Base-by-base conservation (phyloP, 2,329 filamentous ascomycete species). In the Penicillium corylophilum region DNA sequence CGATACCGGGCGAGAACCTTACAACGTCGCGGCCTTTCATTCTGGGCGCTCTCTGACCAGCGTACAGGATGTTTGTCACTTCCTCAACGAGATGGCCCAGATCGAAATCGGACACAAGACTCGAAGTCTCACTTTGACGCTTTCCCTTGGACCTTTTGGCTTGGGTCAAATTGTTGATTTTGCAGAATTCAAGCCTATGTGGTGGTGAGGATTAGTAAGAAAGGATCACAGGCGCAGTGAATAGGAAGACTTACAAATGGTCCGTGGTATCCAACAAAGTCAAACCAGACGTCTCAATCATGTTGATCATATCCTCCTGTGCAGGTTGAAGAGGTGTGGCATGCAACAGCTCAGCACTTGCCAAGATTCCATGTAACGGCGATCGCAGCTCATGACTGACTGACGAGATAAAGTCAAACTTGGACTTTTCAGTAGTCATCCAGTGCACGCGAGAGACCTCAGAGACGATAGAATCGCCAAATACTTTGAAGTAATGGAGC, bases 331-430 rank as follows among this genome's bases (percentile, higher is more conserved):
- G 67, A 15, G 63, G 62, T 2, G 76, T 79, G 3, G 77, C 76
- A 3, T 73, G 69, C 3, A 82, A 59, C 5, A 81, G 72, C 53
- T 82, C 79, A 1, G 75, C 68, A n/a, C 75, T 79, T 1, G 76
- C 78, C 15, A 77, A 65, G 29, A 76, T 73, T 24, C 75, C 78
- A 47, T 77, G 80, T 33, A 75, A 64, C 20, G 72, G 80, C 31
- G 64, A 75, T 4, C 78, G 69, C 7, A 82, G 66, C 54, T 82
- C 80, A 56, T 82, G 80, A 24, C 73, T 77, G 23, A 82, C 77
- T 0, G 74, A 77, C 0, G 76, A 75, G 15, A 82, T 74, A 39
- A 82, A 79, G 12, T 80, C 78, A 0, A 74, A 74, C 52, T 82
- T 82, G 9, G 77, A 73, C 46, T 73, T 72, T 33, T 80, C 76